These are phyloP conservation scores for Mortierella sp. DNA, from an alignment of 371 early-diverging fungal species.

Conservation along the genomic window DNA sequence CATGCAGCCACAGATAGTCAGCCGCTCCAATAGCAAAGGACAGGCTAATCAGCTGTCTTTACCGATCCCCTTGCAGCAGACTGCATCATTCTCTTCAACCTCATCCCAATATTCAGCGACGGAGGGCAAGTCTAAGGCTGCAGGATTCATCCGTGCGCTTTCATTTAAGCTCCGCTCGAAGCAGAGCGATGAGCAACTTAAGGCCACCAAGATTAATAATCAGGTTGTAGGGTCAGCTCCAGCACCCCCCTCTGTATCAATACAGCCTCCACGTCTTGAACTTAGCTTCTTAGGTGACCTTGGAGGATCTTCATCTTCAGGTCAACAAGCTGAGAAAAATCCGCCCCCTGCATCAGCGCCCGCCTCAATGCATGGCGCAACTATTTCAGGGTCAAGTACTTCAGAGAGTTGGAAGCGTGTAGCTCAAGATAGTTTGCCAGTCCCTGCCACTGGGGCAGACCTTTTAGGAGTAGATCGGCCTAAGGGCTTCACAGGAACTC, in stretches of 20 bases:
- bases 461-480: constrained; percentile 11
- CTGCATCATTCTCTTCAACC: constrained; percentile 13
- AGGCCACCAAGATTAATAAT: constrained; percentile 43
- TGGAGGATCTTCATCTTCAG: constrained; percentile 1
- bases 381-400: constrained; percentile 22
- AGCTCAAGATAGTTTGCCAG: constrained; percentile 27
- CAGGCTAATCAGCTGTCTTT: not conserved
- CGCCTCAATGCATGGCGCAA: constrained; percentile 11
- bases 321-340: not conserved
- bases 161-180: constrained; percentile 54
- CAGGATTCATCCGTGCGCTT: constrained; percentile 50
- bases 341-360: constrained; percentile 35
- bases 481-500: constrained; percentile 29
- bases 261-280: constrained; percentile 50
- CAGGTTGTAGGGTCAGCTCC: constrained; percentile 23
- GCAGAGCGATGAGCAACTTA: constrained; percentile 50
- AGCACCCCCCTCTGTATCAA: constrained; percentile 31
- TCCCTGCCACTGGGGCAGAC: constrained; percentile 11
- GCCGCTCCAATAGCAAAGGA: constrained; percentile 33
- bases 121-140: constrained; percentile 50
- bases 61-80: constrained; percentile 13
- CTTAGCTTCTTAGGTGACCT: constrained; percentile 49
- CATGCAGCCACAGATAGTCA: constrained; percentile 21
- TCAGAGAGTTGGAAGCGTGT: constrained; percentile 28
- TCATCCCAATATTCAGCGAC: not conserved